Conservation (phyloP, 2,329 filamentous ascomycete species). For the Exophiala sp. region DNA sequence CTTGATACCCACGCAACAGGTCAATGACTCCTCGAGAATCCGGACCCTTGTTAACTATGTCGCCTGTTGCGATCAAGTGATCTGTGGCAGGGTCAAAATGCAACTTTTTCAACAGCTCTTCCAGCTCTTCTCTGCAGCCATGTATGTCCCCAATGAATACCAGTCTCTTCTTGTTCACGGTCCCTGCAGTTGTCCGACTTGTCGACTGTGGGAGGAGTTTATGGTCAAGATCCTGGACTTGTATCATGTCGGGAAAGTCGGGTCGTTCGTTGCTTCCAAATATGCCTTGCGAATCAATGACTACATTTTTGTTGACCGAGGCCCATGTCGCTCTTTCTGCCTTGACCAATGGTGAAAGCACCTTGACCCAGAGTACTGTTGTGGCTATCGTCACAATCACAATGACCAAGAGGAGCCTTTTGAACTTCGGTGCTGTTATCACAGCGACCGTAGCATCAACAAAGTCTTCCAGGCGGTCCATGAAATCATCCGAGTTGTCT, state of each 20-base stretch:
- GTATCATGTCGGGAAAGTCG: slow-evolving; percentile 48
- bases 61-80: slow-evolving; percentile 72
- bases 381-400: slow-evolving; percentile 4
- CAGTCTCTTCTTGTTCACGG: slow-evolving; percentile 53
- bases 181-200: slow-evolving; percentile 31
- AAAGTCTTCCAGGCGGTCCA: slow-evolving; percentile 23
- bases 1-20: slow-evolving; percentile 67
- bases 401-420: slow-evolving; percentile 28
- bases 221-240: slow-evolving; percentile 49
- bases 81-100: slow-evolving; percentile 61
- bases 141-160: slow-evolving; percentile 90
- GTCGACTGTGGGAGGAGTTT: slow-evolving; percentile 40
- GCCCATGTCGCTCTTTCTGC: slow-evolving; percentile 26
- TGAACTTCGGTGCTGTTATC: slow-evolving; percentile 40
- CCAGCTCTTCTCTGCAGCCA: slow-evolving; percentile 68
- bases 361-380: slow-evolving; percentile 16
- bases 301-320: slow-evolving; percentile 31
- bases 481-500: slow-evolving; percentile 26
- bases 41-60: slow-evolving; percentile 82
- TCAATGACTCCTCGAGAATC: slow-evolving; percentile 75
- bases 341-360: slow-evolving; percentile 17
- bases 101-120: slow-evolving; percentile 63
- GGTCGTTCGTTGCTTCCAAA: slow-evolving; percentile 50
- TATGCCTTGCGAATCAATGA: slow-evolving; percentile 33
- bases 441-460: slow-evolving; percentile 30